phyloP scores from a whole-genome alignment of 805 yeast species.

The Ogataea dorogensis region DNA sequence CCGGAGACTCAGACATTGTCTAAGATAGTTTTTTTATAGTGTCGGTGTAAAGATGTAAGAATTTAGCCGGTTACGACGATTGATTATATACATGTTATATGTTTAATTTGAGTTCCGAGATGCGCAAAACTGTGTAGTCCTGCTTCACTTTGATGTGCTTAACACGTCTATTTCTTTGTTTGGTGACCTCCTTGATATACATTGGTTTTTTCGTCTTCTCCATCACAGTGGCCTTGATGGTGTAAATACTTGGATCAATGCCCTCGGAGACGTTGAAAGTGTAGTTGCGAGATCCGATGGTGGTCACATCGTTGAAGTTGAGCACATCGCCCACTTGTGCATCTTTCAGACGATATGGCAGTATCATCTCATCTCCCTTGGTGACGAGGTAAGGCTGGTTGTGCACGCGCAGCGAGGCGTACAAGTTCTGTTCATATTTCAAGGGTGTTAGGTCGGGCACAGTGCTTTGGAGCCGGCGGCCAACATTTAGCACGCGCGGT shows the following conservation, averaged over 20 bases:
- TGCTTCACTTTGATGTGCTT: constrained; percentile 67
- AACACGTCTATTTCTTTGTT: constrained; percentile 76
- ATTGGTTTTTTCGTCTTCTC: constrained; percentile 83
- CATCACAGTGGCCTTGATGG: constrained; percentile 73
- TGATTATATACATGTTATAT: constrained; percentile 10
- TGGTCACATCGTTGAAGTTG: constrained; percentile 67
- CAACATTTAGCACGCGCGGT: constrained; percentile 1
- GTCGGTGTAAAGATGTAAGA: constrained; percentile 3
- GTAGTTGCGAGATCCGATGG: constrained; percentile 82
- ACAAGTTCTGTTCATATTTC: constrained; percentile 64
- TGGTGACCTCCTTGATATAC: constrained; percentile 68
- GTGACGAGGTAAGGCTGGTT: constrained; percentile 86
- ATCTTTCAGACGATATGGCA: constrained; percentile 75
- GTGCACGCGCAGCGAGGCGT: constrained; percentile 81
- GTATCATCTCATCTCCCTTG: constrained; percentile 77
- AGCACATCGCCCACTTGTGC: constrained; percentile 85
- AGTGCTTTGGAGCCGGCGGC: constrained; percentile 8
- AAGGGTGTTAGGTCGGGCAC: constrained; percentile 55
- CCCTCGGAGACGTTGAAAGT: constrained; percentile 55
- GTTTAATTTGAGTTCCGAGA: constrained; percentile 65
- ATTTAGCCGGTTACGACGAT: neutral
- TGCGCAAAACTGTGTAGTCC: constrained; percentile 72
- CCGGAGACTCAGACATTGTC: constrained; percentile 10
- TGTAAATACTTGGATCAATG: constrained; percentile 51
- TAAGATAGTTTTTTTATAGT: neutral